Conservation (phyloP, 805 yeast genomes). For the Candida fluviatilis region DNA sequence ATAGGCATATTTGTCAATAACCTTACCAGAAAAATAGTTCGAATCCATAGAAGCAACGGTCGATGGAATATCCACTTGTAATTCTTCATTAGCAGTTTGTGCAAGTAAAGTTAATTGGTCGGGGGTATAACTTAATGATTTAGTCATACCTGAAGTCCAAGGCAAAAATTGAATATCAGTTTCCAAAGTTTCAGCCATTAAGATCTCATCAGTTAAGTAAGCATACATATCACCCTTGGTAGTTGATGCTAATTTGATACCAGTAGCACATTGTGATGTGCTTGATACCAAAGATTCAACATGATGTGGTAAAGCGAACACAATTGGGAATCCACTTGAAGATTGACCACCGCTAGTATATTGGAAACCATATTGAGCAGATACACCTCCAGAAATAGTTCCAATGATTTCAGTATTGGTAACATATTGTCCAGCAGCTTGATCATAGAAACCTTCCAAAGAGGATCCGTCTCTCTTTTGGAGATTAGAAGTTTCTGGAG, state of each 20-base stretch:
- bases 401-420: constrained; percentile 48
- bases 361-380: constrained; percentile 45
- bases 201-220: constrained; percentile 35
- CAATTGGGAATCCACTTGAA: constrained; percentile 38
- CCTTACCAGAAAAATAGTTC: constrained; percentile 51
- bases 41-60: constrained; percentile 37
- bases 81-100: constrained; percentile 42
- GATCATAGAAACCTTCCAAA: constrained; percentile 47
- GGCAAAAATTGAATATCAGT: constrained; percentile 42
- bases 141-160: constrained; percentile 33
- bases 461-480: constrained; percentile 6
- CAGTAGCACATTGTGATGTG: constrained; percentile 31
- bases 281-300: constrained; percentile 29
- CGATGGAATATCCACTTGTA: constrained; percentile 41
- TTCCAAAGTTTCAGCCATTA: constrained; percentile 36
- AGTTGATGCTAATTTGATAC: constrained; percentile 41
- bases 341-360: constrained; percentile 52
- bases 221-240: constrained; percentile 51
- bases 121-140: constrained; percentile 33
- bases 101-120: constrained; percentile 43
- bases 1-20: constrained; percentile 54
- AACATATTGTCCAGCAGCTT: constrained; percentile 67
- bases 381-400: constrained; percentile 37
- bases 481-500: constrained; percentile 20
- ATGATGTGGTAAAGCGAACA: constrained; percentile 56